These are phyloP conservation scores for Ceratocystis papillata DNA, from an alignment of 2,329 filamentous ascomycete species.

Conservation along the genomic window DNA sequence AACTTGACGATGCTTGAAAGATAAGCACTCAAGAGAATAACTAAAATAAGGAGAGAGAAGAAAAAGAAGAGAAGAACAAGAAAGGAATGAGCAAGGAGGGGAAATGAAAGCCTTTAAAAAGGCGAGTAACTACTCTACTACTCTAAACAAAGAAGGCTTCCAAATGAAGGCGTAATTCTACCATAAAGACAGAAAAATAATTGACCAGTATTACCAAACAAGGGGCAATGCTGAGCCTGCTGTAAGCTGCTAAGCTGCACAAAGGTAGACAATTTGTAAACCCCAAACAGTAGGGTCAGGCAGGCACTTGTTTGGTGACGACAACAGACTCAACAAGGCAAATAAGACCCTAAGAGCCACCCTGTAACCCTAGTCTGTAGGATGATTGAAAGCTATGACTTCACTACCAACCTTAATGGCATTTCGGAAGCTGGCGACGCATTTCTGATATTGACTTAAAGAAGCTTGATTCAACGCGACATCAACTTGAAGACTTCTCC, in stretches of 20 bases:
- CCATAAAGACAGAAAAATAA: not conserved
- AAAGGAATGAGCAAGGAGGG: not conserved
- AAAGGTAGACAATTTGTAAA: not conserved
- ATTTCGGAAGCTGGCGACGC: too few species aligned
- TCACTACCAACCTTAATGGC: too few species aligned
- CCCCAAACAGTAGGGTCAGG: constrained; percentile 4
- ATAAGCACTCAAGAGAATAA: not conserved
- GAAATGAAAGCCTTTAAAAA: constrained; percentile 2
- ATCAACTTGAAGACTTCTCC: not conserved
- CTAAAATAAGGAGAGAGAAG: not conserved
- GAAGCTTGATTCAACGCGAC: not conserved
- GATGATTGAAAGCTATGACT: too few species aligned
- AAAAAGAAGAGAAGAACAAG: not conserved
- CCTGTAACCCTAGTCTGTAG: too few species aligned
- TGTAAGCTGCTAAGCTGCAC: not conserved
- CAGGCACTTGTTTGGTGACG: constrained; percentile 7
- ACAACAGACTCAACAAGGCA: not conserved
- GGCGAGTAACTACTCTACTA: constrained; percentile 3
- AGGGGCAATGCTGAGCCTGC: not conserved
- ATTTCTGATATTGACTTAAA: not conserved
- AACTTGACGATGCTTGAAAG: not conserved
- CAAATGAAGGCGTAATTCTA: constrained; percentile 6
- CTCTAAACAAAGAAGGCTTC: not conserved
- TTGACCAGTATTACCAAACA: not conserved
- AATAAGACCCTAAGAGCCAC: not conserved